Conservation (phyloP, 805 yeast species). For the Saturnispora hagleri region DNA sequence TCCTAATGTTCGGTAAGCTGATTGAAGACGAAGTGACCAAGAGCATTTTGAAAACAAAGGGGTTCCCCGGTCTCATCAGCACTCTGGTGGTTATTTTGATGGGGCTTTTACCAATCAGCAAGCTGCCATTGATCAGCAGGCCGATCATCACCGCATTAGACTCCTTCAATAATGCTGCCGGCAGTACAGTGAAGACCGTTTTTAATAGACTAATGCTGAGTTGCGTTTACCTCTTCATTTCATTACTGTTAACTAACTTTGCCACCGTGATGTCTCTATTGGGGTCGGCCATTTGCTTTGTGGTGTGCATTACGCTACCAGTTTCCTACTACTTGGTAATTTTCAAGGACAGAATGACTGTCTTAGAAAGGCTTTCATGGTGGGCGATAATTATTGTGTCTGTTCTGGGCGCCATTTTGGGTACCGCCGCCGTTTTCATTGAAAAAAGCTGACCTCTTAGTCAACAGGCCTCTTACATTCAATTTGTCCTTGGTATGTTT, state of each 20-base stretch:
- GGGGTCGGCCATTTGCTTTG: slow-evolving; percentile 74
- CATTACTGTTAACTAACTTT: slow-evolving; percentile 66
- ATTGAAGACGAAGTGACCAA: slow-evolving; percentile 46
- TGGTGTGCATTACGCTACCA: slow-evolving; percentile 74
- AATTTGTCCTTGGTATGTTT: background rate
- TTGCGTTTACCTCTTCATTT: slow-evolving; percentile 42
- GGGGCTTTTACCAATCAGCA: slow-evolving; percentile 78
- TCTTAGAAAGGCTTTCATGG: slow-evolving; percentile 5
- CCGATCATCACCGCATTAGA: slow-evolving; percentile 73
- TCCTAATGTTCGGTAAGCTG: slow-evolving; percentile 44
- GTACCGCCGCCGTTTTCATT: slow-evolving; percentile 46
- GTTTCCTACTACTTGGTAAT: slow-evolving; percentile 57
- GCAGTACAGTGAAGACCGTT: background rate
- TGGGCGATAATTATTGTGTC: slow-evolving; percentile 30
- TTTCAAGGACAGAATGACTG: slow-evolving; percentile 36
- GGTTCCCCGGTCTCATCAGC: slow-evolving; percentile 40
- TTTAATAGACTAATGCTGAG: slow-evolving; percentile 41
- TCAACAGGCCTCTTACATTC: too few species aligned
- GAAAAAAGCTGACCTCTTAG: background rate
- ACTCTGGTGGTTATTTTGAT: slow-evolving; percentile 53
- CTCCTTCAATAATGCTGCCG: slow-evolving; percentile 9
- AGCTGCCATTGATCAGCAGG: slow-evolving; percentile 73
- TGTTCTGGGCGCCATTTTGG: slow-evolving; percentile 42
- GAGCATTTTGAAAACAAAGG: slow-evolving; percentile 34
- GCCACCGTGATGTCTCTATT: slow-evolving; percentile 73